Percentiles rank a stretch among this genome's conserved stretches.
These are phyloP conservation scores for Blastomyces emzantsi DNA, from an alignment of 2,329 filamentous ascomycete genomes.

Conservation along the genomic window DNA sequence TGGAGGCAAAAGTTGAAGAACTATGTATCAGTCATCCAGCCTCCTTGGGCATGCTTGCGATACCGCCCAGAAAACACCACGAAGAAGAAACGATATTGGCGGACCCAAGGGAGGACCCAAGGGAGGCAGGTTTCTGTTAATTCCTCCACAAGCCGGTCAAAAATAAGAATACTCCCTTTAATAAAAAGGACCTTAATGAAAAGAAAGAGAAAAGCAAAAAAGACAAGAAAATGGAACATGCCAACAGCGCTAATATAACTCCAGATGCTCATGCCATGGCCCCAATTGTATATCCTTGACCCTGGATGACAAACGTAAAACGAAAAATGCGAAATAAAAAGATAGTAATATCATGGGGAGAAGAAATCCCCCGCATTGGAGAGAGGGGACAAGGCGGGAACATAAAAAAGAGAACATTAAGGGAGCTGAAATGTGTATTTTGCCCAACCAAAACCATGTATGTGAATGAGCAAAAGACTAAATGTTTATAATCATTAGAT, in stretches of 20 bases:
- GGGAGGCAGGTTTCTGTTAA: background rate
- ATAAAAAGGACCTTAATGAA: background rate
- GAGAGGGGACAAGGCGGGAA: too few relatives aligned
- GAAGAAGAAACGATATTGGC: background rate
- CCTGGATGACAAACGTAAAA: slow-evolving; percentile 4
- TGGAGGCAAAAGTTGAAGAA: too few relatives aligned
- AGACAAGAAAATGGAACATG: background rate
- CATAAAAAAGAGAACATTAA: background rate
- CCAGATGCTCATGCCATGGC: slow-evolving; percentile 8
- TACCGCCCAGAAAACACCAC: background rate
- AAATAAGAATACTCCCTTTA: background rate
- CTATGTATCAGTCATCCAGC: too few relatives aligned
- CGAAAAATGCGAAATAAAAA: background rate
- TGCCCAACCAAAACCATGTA: too few relatives aligned
- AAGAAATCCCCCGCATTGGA: background rate
- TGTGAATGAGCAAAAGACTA: background rate
- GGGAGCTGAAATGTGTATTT: too few relatives aligned
- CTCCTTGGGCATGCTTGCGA: too few relatives aligned
- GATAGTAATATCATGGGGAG: background rate
- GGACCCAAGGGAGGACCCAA: background rate
- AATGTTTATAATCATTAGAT: background rate
- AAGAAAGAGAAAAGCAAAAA: background rate
- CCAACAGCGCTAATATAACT: slow-evolving; percentile 3
- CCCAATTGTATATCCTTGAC: slow-evolving; percentile 4
- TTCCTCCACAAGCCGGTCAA: too few relatives aligned